Evolutionary conservation across 208 protist genomes (phyloP).

Genomic region (Leishmania mexicana): DNA sequence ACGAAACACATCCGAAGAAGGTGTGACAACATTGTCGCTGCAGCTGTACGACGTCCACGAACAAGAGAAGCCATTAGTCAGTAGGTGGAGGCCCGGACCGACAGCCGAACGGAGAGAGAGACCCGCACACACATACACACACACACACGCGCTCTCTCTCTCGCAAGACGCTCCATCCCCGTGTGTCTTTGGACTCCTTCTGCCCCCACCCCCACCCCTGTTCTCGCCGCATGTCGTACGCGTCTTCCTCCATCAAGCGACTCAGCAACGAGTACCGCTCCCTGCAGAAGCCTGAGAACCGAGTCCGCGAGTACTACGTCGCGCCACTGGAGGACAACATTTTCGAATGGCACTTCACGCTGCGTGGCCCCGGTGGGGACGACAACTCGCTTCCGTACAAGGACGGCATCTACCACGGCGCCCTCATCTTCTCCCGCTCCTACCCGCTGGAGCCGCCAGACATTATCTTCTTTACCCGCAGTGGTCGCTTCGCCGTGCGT

Average conservation of each 20-base stretch:
- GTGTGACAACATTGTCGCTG: neutral
- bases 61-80: neutral
- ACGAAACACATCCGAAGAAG: neutral
- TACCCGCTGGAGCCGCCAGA: slow-evolving; percentile 91
- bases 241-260: slow-evolving; percentile 66
- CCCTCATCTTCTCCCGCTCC: slow-evolving; percentile 71
- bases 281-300: slow-evolving; percentile 40
- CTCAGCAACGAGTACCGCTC: slow-evolving; percentile 66
- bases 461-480: slow-evolving; percentile 89
- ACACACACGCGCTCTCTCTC: neutral
- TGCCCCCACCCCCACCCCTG: neutral
- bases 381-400: slow-evolving; percentile 46
- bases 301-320: slow-evolving; percentile 66
- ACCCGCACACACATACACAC: neutral
- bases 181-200: neutral
- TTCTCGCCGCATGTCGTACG: slow-evolving; percentile 25
- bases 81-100: neutral
- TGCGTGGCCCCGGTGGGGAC: slow-evolving; percentile 83
- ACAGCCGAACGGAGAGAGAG: neutral
- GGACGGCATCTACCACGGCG: slow-evolving; percentile 89
- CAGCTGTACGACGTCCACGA: neutral
- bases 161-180: neutral
- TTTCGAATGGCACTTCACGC: slow-evolving; percentile 99
- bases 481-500: slow-evolving; percentile 79
- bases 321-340: slow-evolving; percentile 93